Evolutionary conservation across 495 filamentous ascomycete species (phyloP).

Genomic region (Lophium mytilinum): DNA sequence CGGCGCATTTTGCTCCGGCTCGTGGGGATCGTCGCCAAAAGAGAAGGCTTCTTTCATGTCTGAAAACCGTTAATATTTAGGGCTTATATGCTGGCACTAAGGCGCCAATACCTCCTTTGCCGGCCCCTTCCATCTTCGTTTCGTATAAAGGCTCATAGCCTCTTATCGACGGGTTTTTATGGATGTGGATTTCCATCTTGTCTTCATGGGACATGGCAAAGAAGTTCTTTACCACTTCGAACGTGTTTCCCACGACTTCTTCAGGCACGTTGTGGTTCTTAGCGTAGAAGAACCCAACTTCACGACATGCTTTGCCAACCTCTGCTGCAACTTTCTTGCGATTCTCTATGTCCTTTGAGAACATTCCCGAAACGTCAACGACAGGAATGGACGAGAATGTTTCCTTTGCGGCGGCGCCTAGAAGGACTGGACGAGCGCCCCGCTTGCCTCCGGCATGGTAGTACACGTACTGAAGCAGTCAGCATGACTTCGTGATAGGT

Average conservation of each 20-base stretch:
- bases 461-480: neutral
- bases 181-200: constrained; percentile 17
- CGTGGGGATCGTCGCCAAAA: constrained; percentile 18
- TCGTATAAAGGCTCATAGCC: constrained; percentile 14
- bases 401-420: constrained; percentile 3
- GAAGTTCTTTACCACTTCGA: constrained; percentile 8
- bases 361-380: constrained; percentile 33
- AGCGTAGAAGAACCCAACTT: constrained; percentile 53
- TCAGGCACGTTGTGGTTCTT: constrained; percentile 25
- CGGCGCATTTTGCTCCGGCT: constrained; percentile 9
- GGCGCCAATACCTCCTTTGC: constrained; percentile 5
- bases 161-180: constrained; percentile 10
- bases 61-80: neutral
- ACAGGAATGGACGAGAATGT: constrained; percentile 35
- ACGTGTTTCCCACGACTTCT: neutral
- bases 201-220: constrained; percentile 12
- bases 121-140: constrained; percentile 6
- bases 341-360: constrained; percentile 27
- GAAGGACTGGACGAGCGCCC: constrained; percentile 1
- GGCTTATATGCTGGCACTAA: neutral
- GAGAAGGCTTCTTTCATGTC: constrained; percentile 21
- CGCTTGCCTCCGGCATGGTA: constrained; percentile 12
- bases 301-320: constrained; percentile 43
- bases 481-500: no score
- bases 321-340: constrained; percentile 33